Conservation (phyloP, 352 stramenopile species). For the Saprolegnia diclina region DNA sequence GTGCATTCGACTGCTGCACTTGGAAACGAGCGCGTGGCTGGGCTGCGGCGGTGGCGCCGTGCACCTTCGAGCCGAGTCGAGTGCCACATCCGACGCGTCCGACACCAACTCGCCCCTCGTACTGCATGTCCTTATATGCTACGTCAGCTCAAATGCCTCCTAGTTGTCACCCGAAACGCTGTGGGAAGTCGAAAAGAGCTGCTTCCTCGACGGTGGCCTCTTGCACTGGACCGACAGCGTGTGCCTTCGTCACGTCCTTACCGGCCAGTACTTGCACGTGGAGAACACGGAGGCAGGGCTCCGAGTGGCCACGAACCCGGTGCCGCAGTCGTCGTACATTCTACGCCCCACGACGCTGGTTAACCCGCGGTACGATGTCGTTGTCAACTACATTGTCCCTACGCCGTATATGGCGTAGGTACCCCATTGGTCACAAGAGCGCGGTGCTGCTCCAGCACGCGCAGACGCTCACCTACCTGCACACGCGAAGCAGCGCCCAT, state of each 20-base stretch:
- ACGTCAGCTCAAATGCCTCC: conserved; percentile 28
- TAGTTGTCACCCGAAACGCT: conserved; percentile 49
- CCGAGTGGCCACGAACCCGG: conserved; percentile 36
- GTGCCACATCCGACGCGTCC: conserved; percentile 22
- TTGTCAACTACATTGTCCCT: no score
- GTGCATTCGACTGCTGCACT: conserved; percentile 58
- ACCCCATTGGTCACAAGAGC: conserved; percentile 28
- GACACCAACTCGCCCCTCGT: conserved; percentile 32
- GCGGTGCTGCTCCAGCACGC: conserved; percentile 57
- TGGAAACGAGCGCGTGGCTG: conserved; percentile 64
- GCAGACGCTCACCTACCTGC: conserved; percentile 45
- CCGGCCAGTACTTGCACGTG: conserved; percentile 48
- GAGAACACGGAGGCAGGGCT: conserved; percentile 23
- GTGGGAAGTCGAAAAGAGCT: conserved; percentile 55
- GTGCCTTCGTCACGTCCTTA: conserved; percentile 53
- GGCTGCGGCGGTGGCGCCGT: conserved; percentile 12
- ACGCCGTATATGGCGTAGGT: not conserved
- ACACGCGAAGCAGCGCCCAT: conserved; percentile 55
- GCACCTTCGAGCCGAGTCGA: conserved; percentile 40
- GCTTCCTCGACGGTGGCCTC: conserved; percentile 46
- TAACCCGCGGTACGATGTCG: not conserved
- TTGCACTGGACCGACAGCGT: conserved; percentile 53
- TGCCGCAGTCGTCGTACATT: conserved; percentile 1
- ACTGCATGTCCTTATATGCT: conserved; percentile 12
- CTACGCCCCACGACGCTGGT: conserved; percentile 12